These are phyloP conservation scores for Grosmannia penicillata DNA, from an alignment of 2,329 filamentous ascomycete species.

Conservation along the genomic window DNA sequence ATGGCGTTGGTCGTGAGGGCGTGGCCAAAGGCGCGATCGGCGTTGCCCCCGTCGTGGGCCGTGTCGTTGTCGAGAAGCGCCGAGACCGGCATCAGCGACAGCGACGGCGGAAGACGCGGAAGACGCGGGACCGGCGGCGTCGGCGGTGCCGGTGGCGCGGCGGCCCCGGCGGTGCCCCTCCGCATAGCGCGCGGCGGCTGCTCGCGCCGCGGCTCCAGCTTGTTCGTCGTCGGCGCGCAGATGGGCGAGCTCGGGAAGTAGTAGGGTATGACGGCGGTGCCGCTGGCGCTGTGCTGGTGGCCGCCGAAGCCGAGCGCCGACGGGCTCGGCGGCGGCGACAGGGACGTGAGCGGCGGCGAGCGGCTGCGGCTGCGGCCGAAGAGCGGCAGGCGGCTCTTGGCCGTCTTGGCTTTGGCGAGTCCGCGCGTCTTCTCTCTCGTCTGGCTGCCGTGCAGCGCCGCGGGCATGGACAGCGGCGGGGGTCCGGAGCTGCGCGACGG, in stretches of 20 bases:
- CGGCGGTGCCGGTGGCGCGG: not conserved
- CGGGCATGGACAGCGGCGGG: not conserved
- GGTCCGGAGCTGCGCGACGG: not conserved
- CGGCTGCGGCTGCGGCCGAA: conserved; percentile 11
- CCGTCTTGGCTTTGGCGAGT: conserved; percentile 27
- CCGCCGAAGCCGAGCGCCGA: conserved; percentile 3
- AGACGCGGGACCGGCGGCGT: conserved; percentile 7
- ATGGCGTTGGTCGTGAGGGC: conserved; percentile 6
- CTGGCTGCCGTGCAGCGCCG: conserved; percentile 11
- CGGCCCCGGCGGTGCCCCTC: too few species aligned
- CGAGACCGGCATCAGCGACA: not conserved
- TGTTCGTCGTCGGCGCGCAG: conserved; percentile 21
- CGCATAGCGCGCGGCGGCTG: too few species aligned
- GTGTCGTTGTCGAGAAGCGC: conserved; percentile 1
- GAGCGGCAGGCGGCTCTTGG: too few species aligned
- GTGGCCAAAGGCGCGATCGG: conserved; percentile 5
- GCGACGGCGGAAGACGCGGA: conserved; percentile 3
- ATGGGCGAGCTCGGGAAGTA: conserved; percentile 24
- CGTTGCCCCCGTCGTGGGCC: too few species aligned
- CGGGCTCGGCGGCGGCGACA: conserved; percentile 15
- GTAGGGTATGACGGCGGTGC: conserved; percentile 3
- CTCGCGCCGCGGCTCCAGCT: conserved; percentile 17
- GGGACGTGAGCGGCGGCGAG: conserved; percentile 16
- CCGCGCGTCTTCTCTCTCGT: too few species aligned
- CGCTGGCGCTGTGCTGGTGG: conserved; percentile 1